Evolutionary conservation across 2,329 filamentous ascomycete genomes (phyloP).

Genomic region (Colletotrichum lupini): DNA sequence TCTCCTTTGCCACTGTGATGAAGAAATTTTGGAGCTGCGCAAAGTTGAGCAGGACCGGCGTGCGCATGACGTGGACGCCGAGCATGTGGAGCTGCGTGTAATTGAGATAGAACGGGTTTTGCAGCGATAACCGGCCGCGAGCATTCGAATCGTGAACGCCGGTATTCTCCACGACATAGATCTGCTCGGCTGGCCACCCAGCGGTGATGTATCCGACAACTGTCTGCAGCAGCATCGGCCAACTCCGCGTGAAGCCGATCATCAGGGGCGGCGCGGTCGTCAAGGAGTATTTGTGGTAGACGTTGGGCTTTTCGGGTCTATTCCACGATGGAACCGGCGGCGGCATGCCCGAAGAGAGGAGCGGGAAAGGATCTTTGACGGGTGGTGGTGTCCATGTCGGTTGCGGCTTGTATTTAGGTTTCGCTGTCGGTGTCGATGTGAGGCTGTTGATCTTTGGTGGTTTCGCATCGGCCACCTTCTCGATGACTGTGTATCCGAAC

Average conservation of each 20-base stretch:
- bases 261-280: constrained; percentile 60
- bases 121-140: constrained; percentile 56
- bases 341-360: constrained; percentile 47
- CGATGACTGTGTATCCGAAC: neutral
- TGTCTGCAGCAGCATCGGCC: constrained; percentile 65
- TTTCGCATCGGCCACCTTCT: neutral
- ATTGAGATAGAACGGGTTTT: constrained; percentile 69
- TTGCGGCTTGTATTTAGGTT: constrained; percentile 24
- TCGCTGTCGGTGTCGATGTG: neutral
- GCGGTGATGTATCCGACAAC: constrained; percentile 68
- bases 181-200: constrained; percentile 67
- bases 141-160: constrained; percentile 65
- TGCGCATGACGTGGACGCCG: constrained; percentile 62
- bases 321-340: constrained; percentile 60
- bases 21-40: constrained; percentile 68
- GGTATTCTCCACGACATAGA: constrained; percentile 70
- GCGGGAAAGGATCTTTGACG: constrained; percentile 55
- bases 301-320: constrained; percentile 44
- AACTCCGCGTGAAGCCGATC: constrained; percentile 68
- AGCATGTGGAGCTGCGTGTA: constrained; percentile 60
- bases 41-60: constrained; percentile 64
- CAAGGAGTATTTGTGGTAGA: constrained; percentile 52
- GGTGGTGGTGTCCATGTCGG: constrained; percentile 46
- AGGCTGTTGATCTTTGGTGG: neutral
- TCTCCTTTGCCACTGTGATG: constrained; percentile 55